These are phyloP conservation scores for Astrothelium macrocarpum DNA, from an alignment of 495 filamentous ascomycete genomes.

Conservation along the genomic window DNA sequence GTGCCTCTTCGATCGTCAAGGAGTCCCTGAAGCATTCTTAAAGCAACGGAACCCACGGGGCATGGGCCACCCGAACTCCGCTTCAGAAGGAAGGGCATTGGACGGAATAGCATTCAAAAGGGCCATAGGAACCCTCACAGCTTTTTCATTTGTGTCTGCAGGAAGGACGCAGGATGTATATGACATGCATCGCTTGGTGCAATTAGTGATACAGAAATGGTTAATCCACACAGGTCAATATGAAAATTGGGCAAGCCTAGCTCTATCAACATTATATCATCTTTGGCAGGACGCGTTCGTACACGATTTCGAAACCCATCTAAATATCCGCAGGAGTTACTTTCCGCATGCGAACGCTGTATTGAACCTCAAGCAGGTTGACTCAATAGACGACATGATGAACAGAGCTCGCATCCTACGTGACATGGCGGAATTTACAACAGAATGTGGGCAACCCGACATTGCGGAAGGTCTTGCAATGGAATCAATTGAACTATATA, in stretches of 20 bases:
- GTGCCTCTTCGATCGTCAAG: neutral
- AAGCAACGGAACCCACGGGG: neutral
- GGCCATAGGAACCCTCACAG: constrained; percentile 28
- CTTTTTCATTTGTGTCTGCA: constrained; percentile 33
- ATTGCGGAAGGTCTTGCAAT: neutral
- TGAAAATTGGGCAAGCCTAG: constrained; percentile 24
- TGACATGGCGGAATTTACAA: neutral
- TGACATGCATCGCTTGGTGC: constrained; percentile 38
- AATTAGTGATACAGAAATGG: constrained; percentile 37
- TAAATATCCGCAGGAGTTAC: neutral
- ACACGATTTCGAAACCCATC: neutral
- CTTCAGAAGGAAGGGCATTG: neutral
- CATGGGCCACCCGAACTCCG: neutral
- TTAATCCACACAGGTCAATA: constrained; percentile 22
- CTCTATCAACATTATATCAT: constrained; percentile 26
- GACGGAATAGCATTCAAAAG: neutral
- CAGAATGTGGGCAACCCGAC: neutral
- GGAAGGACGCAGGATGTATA: constrained; percentile 22
- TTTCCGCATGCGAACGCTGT: constrained; percentile 1
- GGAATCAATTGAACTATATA: neutral
- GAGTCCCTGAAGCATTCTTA: constrained; percentile 2
- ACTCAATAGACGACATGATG: neutral
- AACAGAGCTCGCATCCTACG: neutral
- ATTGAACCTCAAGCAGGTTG: neutral
- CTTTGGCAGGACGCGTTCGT: neutral